Evolutionary conservation across 306 rosid species (phyloP), one percentile per base, ranked within the genome.

Genomic region (Malus sylvestris): DNA sequence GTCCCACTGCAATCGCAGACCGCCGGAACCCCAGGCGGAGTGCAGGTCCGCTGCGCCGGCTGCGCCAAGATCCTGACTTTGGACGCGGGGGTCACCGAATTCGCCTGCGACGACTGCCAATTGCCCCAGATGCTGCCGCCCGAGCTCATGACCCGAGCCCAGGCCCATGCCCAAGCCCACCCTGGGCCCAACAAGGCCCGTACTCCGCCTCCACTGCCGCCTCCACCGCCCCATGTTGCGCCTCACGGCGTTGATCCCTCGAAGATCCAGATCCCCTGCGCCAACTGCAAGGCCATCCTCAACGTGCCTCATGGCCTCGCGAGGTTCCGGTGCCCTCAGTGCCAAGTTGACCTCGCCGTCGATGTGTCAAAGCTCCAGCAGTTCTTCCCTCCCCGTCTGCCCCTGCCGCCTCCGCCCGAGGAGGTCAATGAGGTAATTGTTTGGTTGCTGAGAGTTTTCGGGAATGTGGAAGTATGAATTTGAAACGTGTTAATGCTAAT

Each of bases 61-160:
- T 93, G 99, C 80, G 88, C 86, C 12, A 80, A 83, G 93, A 90
- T 96, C 84, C 85, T 96, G 35, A 80, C 93, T 13, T 89, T 96
- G 3, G 88, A 90, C 6, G 84, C 93, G 1, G 99, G 97, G 2
- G 84, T 90, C 25, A 88, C 88, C 23, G 98, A 92, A 76, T 96
- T 96, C 85, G 86, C 85, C 15, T 96, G 99, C 84, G 88, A 92
- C 25, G 82, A 87, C 16, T 93, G 98, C 73, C 80, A 91, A 79
- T 88, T 96, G 93, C 89, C 96, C 55, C 99, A 96, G 89, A 92
- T 88, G 96, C 88, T 96, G 51, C 99, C 99, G 16, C 99, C 98
- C 44, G 98, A 96, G 85, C 99, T 96, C 69, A 85, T 96, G 91
- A 76, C 79, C 59, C 80, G 89, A 87, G 83, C 84, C 75, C 85